These are phyloP conservation scores for Rachicladosporium sp. DNA, from an alignment of 2,329 filamentous ascomycete species.

Conservation along the genomic window DNA sequence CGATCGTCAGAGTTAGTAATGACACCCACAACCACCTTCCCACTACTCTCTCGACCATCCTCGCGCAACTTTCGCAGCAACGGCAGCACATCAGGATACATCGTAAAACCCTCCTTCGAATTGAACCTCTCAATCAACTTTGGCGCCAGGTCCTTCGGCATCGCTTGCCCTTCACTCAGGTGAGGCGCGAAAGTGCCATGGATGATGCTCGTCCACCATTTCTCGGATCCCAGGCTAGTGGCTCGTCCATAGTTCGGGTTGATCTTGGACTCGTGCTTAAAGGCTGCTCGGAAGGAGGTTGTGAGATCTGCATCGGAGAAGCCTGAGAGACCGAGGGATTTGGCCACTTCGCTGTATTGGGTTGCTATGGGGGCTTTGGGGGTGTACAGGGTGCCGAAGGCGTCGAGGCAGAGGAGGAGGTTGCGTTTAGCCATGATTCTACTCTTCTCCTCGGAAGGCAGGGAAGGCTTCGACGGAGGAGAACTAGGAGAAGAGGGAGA, in stretches of 20 bases:
- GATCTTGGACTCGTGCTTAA: conserved; percentile 32
- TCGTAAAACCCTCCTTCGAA: conserved; percentile 39
- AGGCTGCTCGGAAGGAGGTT: conserved; percentile 33
- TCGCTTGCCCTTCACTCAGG: conserved; percentile 18
- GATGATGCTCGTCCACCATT: conserved; percentile 53
- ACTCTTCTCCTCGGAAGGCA: too few species aligned
- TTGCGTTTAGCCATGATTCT: conserved; percentile 26
- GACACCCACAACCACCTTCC: conserved; percentile 38
- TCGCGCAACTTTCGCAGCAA: conserved; percentile 33
- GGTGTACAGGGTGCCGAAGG: conserved; percentile 51
- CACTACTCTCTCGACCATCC: conserved; percentile 3
- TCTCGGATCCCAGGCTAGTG: conserved; percentile 37
- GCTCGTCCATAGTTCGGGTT: conserved; percentile 50
- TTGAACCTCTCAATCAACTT: conserved; percentile 42
- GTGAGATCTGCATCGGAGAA: conserved; percentile 32
- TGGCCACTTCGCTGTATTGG: conserved; percentile 44
- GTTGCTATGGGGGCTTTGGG: conserved; percentile 38
- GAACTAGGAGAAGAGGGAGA: background rate
- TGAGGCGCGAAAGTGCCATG: conserved; percentile 40
- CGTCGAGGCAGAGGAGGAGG: conserved; percentile 50
- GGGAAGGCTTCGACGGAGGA: background rate
- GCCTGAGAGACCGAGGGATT: conserved; percentile 35
- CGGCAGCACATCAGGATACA: conserved; percentile 35
- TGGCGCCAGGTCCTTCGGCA: conserved; percentile 28
- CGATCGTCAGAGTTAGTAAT: conserved; percentile 53